These are phyloP conservation scores for Nicotiana knightiana DNA, from an alignment of 257 asterid species.

Conservation along the genomic window DNA sequence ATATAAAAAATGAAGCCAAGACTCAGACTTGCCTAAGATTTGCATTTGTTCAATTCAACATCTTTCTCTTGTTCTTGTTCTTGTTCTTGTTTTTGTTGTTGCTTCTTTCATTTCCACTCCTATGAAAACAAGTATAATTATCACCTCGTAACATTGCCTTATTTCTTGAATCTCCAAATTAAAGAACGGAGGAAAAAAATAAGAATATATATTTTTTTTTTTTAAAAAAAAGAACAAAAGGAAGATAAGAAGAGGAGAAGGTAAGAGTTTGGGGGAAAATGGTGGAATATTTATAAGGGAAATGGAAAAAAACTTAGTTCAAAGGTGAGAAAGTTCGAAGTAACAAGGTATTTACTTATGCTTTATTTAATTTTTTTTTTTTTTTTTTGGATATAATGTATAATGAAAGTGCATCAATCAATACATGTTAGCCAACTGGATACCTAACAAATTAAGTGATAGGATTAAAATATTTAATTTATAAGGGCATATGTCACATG, in stretches of 20 bases:
- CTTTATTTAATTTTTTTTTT: not conserved
- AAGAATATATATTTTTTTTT: too few relatives aligned
- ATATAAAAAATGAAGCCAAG: slow-evolving; percentile 3
- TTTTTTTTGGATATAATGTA: not conserved
- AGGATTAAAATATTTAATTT: not conserved
- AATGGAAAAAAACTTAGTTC: not conserved
- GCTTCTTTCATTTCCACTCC: not conserved
- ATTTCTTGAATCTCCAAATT: not conserved
- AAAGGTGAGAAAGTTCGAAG: not conserved
- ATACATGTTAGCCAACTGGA: not conserved
- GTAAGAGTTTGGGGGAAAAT: not conserved
- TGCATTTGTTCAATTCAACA: slow-evolving; percentile 9
- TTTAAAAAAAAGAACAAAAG: too few relatives aligned
- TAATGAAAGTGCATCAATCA: not conserved
- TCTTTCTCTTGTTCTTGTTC: not conserved
- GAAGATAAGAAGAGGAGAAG: not conserved
- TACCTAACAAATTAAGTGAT: slow-evolving; percentile 10
- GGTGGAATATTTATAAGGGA: not conserved
- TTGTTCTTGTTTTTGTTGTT: not conserved
- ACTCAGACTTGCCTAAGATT: slow-evolving; percentile 11
- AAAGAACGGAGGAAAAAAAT: not conserved
- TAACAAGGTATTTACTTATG: not conserved
- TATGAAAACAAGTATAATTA: not conserved
- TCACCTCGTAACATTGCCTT: not conserved
- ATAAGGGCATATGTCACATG: not conserved